Conservation (phyloP, 768 basidiomycete species). For the Trametes punicea region DNA sequence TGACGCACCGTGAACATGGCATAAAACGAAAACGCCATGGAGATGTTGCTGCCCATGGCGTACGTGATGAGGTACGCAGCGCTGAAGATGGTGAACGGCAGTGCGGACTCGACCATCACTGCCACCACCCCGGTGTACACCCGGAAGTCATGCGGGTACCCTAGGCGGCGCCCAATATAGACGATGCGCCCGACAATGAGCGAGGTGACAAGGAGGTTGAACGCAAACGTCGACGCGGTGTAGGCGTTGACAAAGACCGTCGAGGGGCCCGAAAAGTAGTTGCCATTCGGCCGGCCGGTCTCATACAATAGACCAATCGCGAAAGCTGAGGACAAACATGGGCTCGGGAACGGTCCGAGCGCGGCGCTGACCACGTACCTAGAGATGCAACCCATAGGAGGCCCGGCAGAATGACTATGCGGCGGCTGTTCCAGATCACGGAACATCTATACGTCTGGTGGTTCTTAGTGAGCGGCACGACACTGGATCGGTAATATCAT, state of each 20-base stretch:
- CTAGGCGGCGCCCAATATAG: slow-evolving; percentile 26
- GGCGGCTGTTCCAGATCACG: slow-evolving; percentile 14
- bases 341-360: too few species aligned
- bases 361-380: background rate
- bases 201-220: slow-evolving; percentile 37
- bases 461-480: too few species aligned
- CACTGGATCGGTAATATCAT: background rate
- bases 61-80: slow-evolving; percentile 37
- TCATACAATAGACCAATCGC: slow-evolving; percentile 10
- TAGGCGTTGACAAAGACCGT: slow-evolving; percentile 37
- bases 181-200: slow-evolving; percentile 36
- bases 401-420: background rate
- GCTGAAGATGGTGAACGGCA: slow-evolving; percentile 35
- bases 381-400: slow-evolving; percentile 9
- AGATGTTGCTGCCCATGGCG: slow-evolving; percentile 29
- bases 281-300: slow-evolving; percentile 11
- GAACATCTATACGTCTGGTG: slow-evolving; percentile 12
- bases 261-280: slow-evolving; percentile 36
- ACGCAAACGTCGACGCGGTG: slow-evolving; percentile 34
- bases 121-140: slow-evolving; percentile 35
- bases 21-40: slow-evolving; percentile 37
- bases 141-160: slow-evolving; percentile 23
- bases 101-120: slow-evolving; percentile 38
- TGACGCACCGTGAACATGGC: slow-evolving; percentile 36
- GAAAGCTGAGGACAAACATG: background rate